Conservation (phyloP, 306 rosid species). For the Rubus idaeus region DNA sequence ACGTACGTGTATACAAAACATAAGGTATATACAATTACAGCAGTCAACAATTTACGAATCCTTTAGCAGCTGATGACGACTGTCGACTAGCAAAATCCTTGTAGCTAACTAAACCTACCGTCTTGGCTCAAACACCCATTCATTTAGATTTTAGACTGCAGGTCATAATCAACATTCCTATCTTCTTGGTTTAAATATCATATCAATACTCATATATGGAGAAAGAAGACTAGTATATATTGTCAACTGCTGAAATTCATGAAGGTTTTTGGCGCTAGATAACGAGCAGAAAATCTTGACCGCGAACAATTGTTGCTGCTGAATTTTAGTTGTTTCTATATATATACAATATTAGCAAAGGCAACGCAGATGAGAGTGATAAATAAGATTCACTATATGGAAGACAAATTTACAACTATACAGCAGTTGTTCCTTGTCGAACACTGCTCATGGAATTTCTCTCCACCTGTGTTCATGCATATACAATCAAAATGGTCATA, state of each 20-base stretch:
- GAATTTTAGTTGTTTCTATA: not conserved
- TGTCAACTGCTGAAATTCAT: not conserved
- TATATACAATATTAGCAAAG: not conserved
- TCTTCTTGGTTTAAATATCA: no score
- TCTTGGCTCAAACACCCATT: no score
- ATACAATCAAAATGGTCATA: not conserved
- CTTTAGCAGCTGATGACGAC: no score
- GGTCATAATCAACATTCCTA: no score
- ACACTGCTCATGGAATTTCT: not conserved
- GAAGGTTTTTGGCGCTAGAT: not conserved
- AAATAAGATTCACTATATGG: not conserved
- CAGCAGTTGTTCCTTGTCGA: not conserved
- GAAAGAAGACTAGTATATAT: no score
- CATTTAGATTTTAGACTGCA: no score
- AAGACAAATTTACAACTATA: conserved; percentile 23
- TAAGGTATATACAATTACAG: no score
- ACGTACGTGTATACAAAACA: no score
- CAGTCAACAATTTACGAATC: no score
- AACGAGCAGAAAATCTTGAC: not conserved
- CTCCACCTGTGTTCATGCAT: not conserved
- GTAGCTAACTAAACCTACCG: no score
- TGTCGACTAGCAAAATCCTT: no score
- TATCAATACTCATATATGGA: no score
- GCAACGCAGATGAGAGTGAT: not conserved
- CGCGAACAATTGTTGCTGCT: not conserved